Conservation (phyloP, 2,329 filamentous ascomycete genomes). For the Trichoderma sp. region DNA sequence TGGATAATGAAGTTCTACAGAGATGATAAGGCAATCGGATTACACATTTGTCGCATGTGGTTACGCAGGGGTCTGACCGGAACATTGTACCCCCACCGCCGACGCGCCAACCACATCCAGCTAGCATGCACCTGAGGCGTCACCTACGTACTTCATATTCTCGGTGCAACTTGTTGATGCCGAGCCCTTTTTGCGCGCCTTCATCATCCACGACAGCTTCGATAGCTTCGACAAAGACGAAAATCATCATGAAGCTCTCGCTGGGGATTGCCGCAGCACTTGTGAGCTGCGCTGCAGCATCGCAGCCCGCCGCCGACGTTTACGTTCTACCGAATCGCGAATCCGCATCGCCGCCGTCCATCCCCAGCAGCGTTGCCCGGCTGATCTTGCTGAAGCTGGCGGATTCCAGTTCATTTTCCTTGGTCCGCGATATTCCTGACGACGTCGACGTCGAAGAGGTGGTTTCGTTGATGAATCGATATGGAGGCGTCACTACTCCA, state of each 20-base stretch:
- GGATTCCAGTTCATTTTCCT: slow-evolving; percentile 47
- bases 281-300: slow-evolving; percentile 39
- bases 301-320: slow-evolving; percentile 47
- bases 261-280: slow-evolving; percentile 41
- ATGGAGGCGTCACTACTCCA: slow-evolving; percentile 51
- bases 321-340: slow-evolving; percentile 48
- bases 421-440: slow-evolving; percentile 46
- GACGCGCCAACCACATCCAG: slow-evolving; percentile 27
- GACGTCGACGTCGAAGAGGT: slow-evolving; percentile 45
- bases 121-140: slow-evolving; percentile 7
- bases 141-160: slow-evolving; percentile 14
- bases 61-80: slow-evolving; percentile 27
- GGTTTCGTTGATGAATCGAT: slow-evolving; percentile 57
- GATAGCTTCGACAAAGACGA: slow-evolving; percentile 34
- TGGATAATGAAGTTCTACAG: slow-evolving; percentile 6
- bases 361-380: slow-evolving; percentile 55
- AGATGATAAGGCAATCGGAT: slow-evolving; percentile 6
- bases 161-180: slow-evolving; percentile 33
- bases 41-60: slow-evolving; percentile 13
- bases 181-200: slow-evolving; percentile 24
- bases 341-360: slow-evolving; percentile 36
- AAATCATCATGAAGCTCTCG: slow-evolving; percentile 44
- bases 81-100: slow-evolving; percentile 32
- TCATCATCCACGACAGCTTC: slow-evolving; percentile 34
- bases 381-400: slow-evolving; percentile 60